These are phyloP conservation scores for Exophiala lecanii-corni DNA, from an alignment of 2,329 filamentous ascomycete genomes.

Conservation along the genomic window DNA sequence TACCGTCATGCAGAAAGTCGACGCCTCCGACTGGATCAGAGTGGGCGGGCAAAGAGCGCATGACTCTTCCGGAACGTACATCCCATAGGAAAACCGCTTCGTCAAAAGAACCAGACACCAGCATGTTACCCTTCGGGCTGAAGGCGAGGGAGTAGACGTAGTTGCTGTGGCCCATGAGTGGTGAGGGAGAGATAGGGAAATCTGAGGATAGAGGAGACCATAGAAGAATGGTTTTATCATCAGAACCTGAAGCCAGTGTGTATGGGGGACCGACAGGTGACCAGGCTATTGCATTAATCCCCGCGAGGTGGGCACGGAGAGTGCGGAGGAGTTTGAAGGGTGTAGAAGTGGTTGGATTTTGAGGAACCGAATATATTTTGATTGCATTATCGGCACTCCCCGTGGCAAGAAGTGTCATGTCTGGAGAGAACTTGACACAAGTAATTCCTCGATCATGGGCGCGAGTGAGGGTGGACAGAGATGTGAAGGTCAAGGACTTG, in stretches of 20 bases:
- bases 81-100: slow-evolving; percentile 98
- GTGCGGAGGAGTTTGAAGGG: slow-evolving; percentile 73
- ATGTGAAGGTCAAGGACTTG: slow-evolving; percentile 18
- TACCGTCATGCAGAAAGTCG: slow-evolving; percentile 88
- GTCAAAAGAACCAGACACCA: slow-evolving; percentile 92
- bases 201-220: slow-evolving; percentile 69
- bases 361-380: slow-evolving; percentile 64
- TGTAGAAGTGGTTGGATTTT: slow-evolving; percentile 51
- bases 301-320: slow-evolving; percentile 87
- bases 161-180: slow-evolving; percentile 83
- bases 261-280: slow-evolving; percentile 68
- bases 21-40: slow-evolving; percentile 92
- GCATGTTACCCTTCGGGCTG: slow-evolving; percentile 95
- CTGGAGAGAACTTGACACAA: slow-evolving; percentile 83
- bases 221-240: slow-evolving; percentile 91
- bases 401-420: slow-evolving; percentile 84
- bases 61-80: slow-evolving; percentile 76
- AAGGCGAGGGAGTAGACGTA: slow-evolving; percentile 94
- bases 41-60: slow-evolving; percentile 88
- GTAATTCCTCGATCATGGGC: slow-evolving; percentile 63
- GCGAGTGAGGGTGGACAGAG: slow-evolving; percentile 31
- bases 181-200: slow-evolving; percentile 44
- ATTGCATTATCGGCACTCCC: slow-evolving; percentile 85
- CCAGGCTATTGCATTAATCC: slow-evolving; percentile 92
- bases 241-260: slow-evolving; percentile 82